Evolutionary conservation across 352 stramenopile genomes (phyloP), one percentile per base, ranked within the genome.

Genomic region (Phytophthora cactorum): DNA sequence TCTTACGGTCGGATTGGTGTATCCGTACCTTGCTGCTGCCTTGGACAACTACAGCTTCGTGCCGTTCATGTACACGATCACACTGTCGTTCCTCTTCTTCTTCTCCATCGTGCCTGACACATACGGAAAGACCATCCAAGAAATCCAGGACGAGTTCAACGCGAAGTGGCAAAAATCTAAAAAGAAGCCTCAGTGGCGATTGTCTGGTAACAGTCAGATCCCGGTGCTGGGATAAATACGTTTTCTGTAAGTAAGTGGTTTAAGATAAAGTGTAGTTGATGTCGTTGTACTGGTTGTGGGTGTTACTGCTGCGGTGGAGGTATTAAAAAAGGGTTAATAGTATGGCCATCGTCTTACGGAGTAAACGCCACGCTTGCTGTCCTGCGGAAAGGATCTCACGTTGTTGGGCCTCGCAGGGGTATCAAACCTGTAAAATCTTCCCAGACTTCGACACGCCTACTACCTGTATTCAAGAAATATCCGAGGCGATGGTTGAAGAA

Each of bases 71-170:
- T 68, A 59, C 12, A 79, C 69, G 4, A 63, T 91, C 39, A 72
- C 67, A 15, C 2, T 88, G 27, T 81, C 79, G 54, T 77, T 75
- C 49, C 6, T 74, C 15, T 89, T 84, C 59, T 66, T 80, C n/a
- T 77, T 66, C 52, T 65, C 58, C 10, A 59, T 69, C 32, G 59
- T 92, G 12, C 84, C 81, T 4, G 84, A 92, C 61, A 92, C 84
- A 9, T 78, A 69, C n/a, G 72, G 75, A 15, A 89, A 88, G 39
- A 89, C 84, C 8, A 83, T 71, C 29, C 70, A 89, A 22, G 78
- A 86, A 46, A 92, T 92, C 55, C 81, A 88, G 31, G 63, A 65
- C 36, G 70, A 74, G 47, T 89, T 87, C 52, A 65, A 62, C 28
- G 52, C 44, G 1, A 68, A 66, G 47, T 66, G 54, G 63, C 36